Percentiles rank a stretch among this genome's conserved stretches.
Conservation (phyloP, 805 yeast species). For the Pichia heedii region DNA sequence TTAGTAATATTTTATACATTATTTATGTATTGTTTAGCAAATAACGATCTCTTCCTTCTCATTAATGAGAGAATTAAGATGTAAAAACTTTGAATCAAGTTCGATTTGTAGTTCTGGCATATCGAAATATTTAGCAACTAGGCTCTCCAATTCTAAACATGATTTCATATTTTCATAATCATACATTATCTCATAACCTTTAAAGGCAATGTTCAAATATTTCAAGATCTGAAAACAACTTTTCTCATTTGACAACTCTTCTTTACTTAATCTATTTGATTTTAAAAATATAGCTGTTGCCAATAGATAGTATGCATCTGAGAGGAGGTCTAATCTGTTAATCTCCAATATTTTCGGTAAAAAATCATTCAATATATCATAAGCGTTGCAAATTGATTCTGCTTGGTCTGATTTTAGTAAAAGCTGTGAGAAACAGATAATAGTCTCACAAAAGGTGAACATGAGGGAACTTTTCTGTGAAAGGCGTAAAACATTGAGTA, state of each 20-base stretch:
- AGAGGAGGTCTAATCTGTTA: conserved; percentile 30
- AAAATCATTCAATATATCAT: conserved; percentile 29
- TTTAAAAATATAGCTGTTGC: conserved; percentile 19
- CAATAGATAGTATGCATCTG: conserved; percentile 29
- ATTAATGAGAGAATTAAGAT: background rate
- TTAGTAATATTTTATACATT: too few species aligned
- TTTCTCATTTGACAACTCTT: background rate
- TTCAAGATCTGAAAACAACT: conserved; percentile 28
- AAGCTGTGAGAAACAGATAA: conserved; percentile 36
- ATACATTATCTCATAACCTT: conserved; percentile 33
- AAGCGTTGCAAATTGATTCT: conserved; percentile 31
- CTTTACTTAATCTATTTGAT: background rate
- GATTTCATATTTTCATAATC: conserved; percentile 31
- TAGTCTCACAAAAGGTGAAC: conserved; percentile 37
- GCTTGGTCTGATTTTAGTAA: conserved; percentile 30
- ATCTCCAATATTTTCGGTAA: conserved; percentile 39
- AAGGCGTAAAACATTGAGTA: conserved; percentile 40
- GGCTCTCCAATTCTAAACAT: conserved; percentile 33
- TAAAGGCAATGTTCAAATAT: conserved; percentile 34
- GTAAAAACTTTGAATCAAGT: background rate
- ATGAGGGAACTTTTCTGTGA: conserved; percentile 40
- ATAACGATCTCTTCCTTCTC: background rate
- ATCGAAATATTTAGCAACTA: conserved; percentile 24
- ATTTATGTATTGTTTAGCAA: background rate
- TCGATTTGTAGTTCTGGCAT: background rate